Conservation (phyloP, 2,329 filamentous ascomycete species). For the Cladophialophora bantiana region DNA sequence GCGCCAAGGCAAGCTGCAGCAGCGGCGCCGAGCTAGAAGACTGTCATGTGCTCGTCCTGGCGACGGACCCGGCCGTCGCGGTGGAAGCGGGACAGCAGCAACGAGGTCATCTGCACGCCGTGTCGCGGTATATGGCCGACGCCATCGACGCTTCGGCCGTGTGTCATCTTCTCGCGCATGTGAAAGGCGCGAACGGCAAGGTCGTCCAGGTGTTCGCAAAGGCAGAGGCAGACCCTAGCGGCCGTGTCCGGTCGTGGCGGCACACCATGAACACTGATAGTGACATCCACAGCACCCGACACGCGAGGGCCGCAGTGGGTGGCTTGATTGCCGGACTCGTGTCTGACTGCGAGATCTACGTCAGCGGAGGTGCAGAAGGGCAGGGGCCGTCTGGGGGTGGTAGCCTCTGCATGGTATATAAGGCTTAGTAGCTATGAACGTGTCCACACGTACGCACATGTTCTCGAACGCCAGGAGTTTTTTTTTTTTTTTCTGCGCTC, state of each 20-base stretch:
- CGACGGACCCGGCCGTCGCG: slow-evolving; percentile 37
- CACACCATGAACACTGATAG: slow-evolving; percentile 46
- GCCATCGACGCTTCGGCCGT: slow-evolving; percentile 27
- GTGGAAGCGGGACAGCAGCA: background rate
- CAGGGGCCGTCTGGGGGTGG: slow-evolving; percentile 45
- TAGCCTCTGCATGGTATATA: slow-evolving; percentile 45
- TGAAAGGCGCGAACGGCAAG: slow-evolving; percentile 13
- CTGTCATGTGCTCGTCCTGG: slow-evolving; percentile 45
- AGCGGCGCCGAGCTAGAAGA: slow-evolving; percentile 46
- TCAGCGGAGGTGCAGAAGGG: slow-evolving; percentile 46
- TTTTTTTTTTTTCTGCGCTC: too few relatives aligned
- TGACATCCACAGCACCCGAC: slow-evolving; percentile 44
- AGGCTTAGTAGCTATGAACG: background rate
- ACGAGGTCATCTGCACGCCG: slow-evolving; percentile 2
- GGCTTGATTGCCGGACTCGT: slow-evolving; percentile 44
- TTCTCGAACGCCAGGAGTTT: too few relatives aligned
- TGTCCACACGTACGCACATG: too few relatives aligned
- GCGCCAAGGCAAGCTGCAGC: slow-evolving; percentile 44
- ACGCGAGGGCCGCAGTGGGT: slow-evolving; percentile 45
- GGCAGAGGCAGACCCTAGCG: slow-evolving; percentile 44
- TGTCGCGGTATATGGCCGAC: slow-evolving; percentile 25
- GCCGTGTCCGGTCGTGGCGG: slow-evolving; percentile 41
- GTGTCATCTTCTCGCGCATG: slow-evolving; percentile 11
- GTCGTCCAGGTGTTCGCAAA: slow-evolving; percentile 46
- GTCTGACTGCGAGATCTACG: slow-evolving; percentile 43